Conservation (phyloP, 1,139 yeast species). For the Lodderomyces parapsilosis region DNA sequence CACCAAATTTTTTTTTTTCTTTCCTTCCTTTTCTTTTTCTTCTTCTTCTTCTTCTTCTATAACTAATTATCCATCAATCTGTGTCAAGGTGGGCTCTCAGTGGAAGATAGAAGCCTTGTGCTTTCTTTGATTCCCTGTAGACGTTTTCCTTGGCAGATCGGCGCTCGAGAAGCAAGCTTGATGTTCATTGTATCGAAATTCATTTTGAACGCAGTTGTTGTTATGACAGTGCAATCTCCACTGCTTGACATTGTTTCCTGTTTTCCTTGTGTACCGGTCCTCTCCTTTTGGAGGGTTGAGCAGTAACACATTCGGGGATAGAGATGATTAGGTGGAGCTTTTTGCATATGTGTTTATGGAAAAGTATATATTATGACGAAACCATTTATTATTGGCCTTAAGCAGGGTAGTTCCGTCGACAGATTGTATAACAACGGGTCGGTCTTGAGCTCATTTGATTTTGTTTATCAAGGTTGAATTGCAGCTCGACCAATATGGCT, state of each 20-base stretch:
- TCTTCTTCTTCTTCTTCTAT: constrained; percentile 13
- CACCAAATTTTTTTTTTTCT: constrained; percentile 3
- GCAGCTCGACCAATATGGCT: constrained; percentile 54
- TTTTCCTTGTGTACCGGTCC: constrained; percentile 41
- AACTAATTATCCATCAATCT: constrained; percentile 39
- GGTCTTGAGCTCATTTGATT: constrained; percentile 63
- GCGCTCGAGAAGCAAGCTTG: constrained; percentile 67
- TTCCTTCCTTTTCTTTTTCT: constrained; percentile 6
- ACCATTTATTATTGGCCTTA: constrained; percentile 33
- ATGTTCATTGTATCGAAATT: constrained; percentile 15
- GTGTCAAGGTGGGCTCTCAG: constrained; percentile 51
- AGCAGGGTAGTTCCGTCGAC: constrained; percentile 90
- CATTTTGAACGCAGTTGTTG: constrained; percentile 1
- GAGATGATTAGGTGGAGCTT: constrained; percentile 23
- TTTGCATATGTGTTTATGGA: constrained; percentile 17
- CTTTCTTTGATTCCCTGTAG: constrained; percentile 33
- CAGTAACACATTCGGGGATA: constrained; percentile 30
- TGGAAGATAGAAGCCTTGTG: constrained; percentile 19
- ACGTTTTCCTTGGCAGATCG: constrained; percentile 55
- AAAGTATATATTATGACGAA: constrained; percentile 12
- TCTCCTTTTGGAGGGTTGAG: constrained; percentile 52
- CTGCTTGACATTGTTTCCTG: constrained; percentile 15
- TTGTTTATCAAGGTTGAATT: constrained; percentile 22
- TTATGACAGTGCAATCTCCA: constrained; percentile 6
- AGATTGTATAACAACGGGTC: constrained; percentile 62